Evolutionary conservation across 2,329 filamentous ascomycete species (phyloP).

Genomic region (Colletotrichum horii): DNA sequence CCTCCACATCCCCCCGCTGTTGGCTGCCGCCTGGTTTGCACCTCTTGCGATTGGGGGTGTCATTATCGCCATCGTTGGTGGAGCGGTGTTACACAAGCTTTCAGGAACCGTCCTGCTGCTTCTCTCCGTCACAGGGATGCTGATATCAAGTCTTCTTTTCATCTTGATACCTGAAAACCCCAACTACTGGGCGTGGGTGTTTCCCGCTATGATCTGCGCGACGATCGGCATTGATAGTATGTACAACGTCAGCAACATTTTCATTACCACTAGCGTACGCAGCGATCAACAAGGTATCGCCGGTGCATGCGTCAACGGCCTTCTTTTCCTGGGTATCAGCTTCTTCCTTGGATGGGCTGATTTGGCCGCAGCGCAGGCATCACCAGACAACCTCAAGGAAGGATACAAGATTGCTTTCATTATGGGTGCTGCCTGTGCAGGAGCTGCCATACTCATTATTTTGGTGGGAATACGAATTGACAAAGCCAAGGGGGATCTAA

Average conservation of each 20-base stretch:
- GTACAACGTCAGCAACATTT: constrained; percentile 77
- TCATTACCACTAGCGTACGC: constrained; percentile 75
- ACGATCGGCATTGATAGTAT: constrained; percentile 78
- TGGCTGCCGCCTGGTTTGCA: constrained; percentile 63
- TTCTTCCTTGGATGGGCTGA: constrained; percentile 75
- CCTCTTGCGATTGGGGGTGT: constrained; percentile 59
- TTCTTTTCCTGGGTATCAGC: constrained; percentile 74
- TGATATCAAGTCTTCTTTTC: background rate
- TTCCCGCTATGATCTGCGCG: constrained; percentile 70
- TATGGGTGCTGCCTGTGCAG: constrained; percentile 64
- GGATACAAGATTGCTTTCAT: constrained; percentile 72
- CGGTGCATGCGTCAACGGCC: constrained; percentile 71
- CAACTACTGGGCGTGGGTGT: constrained; percentile 76
- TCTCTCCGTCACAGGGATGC: background rate
- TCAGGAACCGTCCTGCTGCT: background rate
- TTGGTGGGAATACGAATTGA: constrained; percentile 48
- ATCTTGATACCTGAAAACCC: constrained; percentile 42
- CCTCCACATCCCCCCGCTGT: constrained; percentile 65
- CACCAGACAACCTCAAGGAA: constrained; percentile 49
- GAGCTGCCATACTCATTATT: constrained; percentile 55
- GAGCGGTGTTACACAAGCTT: constrained; percentile 32
- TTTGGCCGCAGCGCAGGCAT: constrained; percentile 50
- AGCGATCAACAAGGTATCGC: constrained; percentile 71
- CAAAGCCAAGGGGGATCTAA: background rate
- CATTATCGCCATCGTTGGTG: background rate